Base-by-base conservation (phyloP, 192 early-diverging fungal species). In the Linderina pennispora region DNA sequence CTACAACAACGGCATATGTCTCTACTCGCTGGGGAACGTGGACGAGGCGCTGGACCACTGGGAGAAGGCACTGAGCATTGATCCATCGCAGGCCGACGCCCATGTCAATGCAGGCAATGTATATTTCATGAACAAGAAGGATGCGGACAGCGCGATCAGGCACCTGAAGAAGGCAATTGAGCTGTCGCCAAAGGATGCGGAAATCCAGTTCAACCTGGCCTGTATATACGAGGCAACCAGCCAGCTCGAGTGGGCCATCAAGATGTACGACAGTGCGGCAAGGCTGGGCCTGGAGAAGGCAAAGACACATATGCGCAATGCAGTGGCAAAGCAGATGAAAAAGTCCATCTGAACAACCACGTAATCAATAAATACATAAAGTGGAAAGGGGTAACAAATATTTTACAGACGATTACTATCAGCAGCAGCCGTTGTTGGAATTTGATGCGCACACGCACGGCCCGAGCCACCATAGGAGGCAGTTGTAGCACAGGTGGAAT, bases 101-200 rank as follows among this genome's bases (percentile, higher is more conserved):
- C 81, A 83, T 43, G 81, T 84, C 43, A 89, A 87, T 50, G 45
- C 84, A 26, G 87, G 82, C 7, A 84, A 83, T 28, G 55, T 76
- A 8, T 75, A 80, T 43, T 58, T 74, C 23, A 56, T 72, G 59
- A 44, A 53, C 36, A 48, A 82, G 16, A 69, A 68, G 25, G 71
- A 83, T 34, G 20, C 51, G 7, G 37, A 52, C 7, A 51, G 39
- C 36, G 80, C 83, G 0, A 40, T 87, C 4, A 43, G 21, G 13
- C 77, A 83, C 45, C 67, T 83, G 50, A 50, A 75, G 41, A 55
- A 73, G 16, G 87, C 87, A 1, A 40, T 75, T 2, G 62, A 65
- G 24, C 56, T 89, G 21, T 74, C 72, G 22, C 84, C 84, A 0
- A 36, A 72, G 1, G 87, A 89, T 46, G 81, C 79, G 10, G 83